A percentile compares a stretch with the other conserved stretches of the same genome.
phyloP scores from a whole-genome alignment of 1,284 basidiomycete species.

The Mycena citricolor region DNA sequence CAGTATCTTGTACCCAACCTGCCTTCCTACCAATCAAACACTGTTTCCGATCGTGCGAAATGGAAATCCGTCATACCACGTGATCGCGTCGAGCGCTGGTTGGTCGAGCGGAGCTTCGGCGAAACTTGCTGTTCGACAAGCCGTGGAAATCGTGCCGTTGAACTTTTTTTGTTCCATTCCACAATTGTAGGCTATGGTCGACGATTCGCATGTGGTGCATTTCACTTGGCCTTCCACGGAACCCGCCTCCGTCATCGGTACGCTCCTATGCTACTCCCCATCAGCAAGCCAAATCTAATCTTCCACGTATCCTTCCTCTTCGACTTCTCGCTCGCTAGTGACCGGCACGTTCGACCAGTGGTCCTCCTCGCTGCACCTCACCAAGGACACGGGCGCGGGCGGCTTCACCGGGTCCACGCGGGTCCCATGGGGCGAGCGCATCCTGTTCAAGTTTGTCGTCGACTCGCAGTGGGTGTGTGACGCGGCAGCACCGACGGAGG shows the following conservation, averaged over 20 bases:
- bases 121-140: too few species aligned
- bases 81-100: too few species aligned
- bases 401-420: conserved; percentile 58
- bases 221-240: conserved; percentile 17
- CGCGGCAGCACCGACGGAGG: conserved; percentile 58
- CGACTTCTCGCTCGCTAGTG: conserved; percentile 31
- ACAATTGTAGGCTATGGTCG: too few species aligned
- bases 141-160: too few species aligned
- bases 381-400: conserved; percentile 44
- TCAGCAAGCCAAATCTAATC: too few species aligned
- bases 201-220: conserved; percentile 16
- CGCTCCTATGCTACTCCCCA: too few species aligned
- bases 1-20: too few species aligned
- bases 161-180: too few species aligned
- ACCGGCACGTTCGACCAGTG: conserved; percentile 83
- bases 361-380: conserved; percentile 58
- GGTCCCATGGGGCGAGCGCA: conserved; percentile 64
- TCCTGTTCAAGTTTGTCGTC: conserved; percentile 78
- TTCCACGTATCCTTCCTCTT: background rate
- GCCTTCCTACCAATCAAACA: too few species aligned
- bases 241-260: conserved; percentile 9
- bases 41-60: too few species aligned
- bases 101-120: too few species aligned
- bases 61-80: too few species aligned
- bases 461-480: conserved; percentile 68